Base-by-base conservation (phyloP, 2,329 filamentous ascomycete species). In the Fusarium odoratissimum region DNA sequence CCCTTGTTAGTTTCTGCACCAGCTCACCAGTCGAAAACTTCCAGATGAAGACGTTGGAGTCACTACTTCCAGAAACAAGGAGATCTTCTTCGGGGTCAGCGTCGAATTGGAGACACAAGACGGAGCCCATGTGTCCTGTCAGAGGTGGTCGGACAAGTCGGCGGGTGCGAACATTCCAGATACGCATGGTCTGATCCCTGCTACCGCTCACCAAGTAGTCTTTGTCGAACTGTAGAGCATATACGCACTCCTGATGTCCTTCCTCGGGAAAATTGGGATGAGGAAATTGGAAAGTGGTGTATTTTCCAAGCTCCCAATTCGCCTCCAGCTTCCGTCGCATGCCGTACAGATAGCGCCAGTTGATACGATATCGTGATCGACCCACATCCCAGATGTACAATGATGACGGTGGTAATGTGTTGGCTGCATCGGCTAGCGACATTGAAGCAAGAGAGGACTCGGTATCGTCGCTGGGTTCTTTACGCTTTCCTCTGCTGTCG, bases 51-150 rank as follows among this genome's bases (percentile, higher is more conserved):
- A 99, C 91, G 71, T 92, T 92, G 51, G 92, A 93, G 81, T 99
- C 96, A 76, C 95, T 97, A 77, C 95, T 97, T 41, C 95, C 96
- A 12, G 95, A 97, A 14, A 98, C 92, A n/a, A 99, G 92, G 42
- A 99, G 84, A 77, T 98, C 95, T 79, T 98, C 93, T 19, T 93
- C 90, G 0, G 94, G 92, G 57, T 92, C 90, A 7, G 95, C 92
- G 78, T 99, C 96, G 79, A 98, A 99, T 78, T 99, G 96, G 33
- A 99, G 86, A 79, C 96, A 99, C 16, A 99, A 84, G 2, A 99
- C 96, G 2, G 95, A 98, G 19, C 94, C 95, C 16, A 82, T 84
- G 79, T 99, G 96, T 6, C 93, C 95, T 9, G 83, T 79, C 13
- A 99, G 84, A 3, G 95, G 94, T n/a, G 87, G 86, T 38, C 91